Evolutionary conservation across 352 stramenopile genomes (phyloP), one percentile per base, ranked within the genome.

Genomic region (Phytophthora idaei): DNA sequence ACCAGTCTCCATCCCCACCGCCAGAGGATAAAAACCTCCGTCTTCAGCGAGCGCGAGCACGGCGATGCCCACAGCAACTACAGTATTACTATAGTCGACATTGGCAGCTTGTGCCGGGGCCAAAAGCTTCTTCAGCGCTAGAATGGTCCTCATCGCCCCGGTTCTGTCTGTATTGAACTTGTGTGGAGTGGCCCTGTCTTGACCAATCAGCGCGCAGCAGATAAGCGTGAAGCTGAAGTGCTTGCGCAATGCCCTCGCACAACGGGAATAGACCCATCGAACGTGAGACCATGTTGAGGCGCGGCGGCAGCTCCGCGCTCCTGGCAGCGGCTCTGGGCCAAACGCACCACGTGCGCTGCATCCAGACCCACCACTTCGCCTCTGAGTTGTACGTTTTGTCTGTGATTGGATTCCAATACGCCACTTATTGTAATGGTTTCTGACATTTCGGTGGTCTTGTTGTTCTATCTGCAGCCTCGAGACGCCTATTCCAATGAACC

Each of bases 401-500:
- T 11, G 27, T 14, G 3, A 45, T 61, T 49, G 15, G 10, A 32
- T 10, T 5, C 7, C 32, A 9, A 39, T 27, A 37, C 7, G 28
- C 4, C 5, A 48, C 5, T n/a, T 42, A 17, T 42, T 12, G 10
- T n/a, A 42, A 42, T 36, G 39, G n/a, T 46, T 51, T 47, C 42
- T 71, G 57, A 60, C 47, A 8, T 69, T 69, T 63, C 41, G 39
- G 46, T 73, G 66, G 41, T 61, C 14, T 27, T 39, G 32, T 36
- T 32, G 15, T 54, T 2, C 5, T 12, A 11, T 41, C 14, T 37
- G 45, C 37, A 74, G 67, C 29, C 51, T 58, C 3, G 56, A 71
- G 32, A 61, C 57, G 9, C 68, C 59, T 34, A 88, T 93, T 66
- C 57, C 73, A 4, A 90, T 93, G 82, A 71, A 89, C 36, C 72